Base-by-base conservation (phyloP, 2,329 filamentous ascomycete genomes). In the Epichloe brachyelytri region DNA sequence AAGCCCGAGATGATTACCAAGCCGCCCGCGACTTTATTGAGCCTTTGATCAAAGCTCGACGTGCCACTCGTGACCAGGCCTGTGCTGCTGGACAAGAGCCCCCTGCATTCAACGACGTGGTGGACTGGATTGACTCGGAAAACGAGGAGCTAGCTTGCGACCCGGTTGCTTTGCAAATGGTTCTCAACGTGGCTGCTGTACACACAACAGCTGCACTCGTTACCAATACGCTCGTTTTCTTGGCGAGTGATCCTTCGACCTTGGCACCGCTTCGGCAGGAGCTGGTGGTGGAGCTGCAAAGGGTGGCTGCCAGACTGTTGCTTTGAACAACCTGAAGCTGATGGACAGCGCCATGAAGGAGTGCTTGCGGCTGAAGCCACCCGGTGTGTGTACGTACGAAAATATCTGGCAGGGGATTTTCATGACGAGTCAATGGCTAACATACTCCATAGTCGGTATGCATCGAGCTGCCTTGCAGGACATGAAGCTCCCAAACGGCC, bases 71-170 rank as follows among this genome's bases (percentile, higher is more conserved):
- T 33, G 10, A 50, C 33, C 40, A 40, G 43, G 49, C 43, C 19
- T 38, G 43, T 22, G 22, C 40, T 15, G 12, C 15, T 2, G 52
- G 52, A 19, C 14, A 39, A 6, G 43, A 38, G 5, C 26, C 36
- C 0, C 52, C 38, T 14, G 19, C 38, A 1, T 54, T 54, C 39
- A 47, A 54, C 36, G 52, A 54, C 34, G 47, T 54, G 51, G 50
- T 54, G 20, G 52, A 54, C 34, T 54, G 52, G 52, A 52, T 54
- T 26, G 52, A 54, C 37, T 51, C 52, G 26, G 52, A 54, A 39
- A 48, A 52, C 12, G 46, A 54, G 41, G 50, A 50, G 22, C n/a
- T 40, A n/a, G 46, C 46, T n/a, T 51, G 52, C 8, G 52, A 54
- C 30, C 52, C 52, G 3, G 52, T 54, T n/a, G 52, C 52, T 33